Conservation (phyloP, 2,329 filamentous ascomycete genomes). For the Aspergillus fumigatiaffinis region DNA sequence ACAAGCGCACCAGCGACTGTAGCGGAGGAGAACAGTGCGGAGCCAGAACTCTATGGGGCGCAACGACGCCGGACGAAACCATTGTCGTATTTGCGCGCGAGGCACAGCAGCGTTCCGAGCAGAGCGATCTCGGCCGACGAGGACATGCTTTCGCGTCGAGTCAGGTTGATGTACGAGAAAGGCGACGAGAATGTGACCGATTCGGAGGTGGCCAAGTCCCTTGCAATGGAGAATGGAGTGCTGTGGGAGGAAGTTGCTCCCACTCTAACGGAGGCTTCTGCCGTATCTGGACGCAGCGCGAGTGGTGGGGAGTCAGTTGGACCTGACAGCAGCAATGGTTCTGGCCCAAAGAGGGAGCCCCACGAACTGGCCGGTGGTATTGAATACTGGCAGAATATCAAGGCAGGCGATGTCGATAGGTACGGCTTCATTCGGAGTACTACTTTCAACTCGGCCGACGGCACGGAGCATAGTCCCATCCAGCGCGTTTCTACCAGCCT, state of each 20-base stretch:
- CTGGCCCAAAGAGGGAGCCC: constrained; percentile 47
- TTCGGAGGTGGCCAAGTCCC: constrained; percentile 34
- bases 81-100: constrained; percentile 35
- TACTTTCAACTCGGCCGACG: constrained; percentile 23
- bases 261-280: constrained; percentile 26
- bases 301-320: constrained; percentile 25
- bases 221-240: constrained; percentile 36
- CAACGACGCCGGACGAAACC: constrained; percentile 26
- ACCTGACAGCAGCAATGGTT: constrained; percentile 22
- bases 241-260: constrained; percentile 38
- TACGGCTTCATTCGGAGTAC: constrained; percentile 59
- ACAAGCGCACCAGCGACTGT: constrained; percentile 5
- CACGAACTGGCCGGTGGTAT: constrained; percentile 59
- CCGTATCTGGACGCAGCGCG: constrained; percentile 21
- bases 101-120: constrained; percentile 34
- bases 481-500: constrained; percentile 60
- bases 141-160: constrained; percentile 58
- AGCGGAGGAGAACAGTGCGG: constrained; percentile 13
- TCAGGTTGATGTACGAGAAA: constrained; percentile 61
- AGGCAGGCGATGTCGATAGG: constrained; percentile 57
- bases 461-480: constrained; percentile 40
- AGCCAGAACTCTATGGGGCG: constrained; percentile 19
- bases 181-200: constrained; percentile 54
- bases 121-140: constrained; percentile 61
- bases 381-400: constrained; percentile 62